phyloP scores from a whole-genome alignment of 768 basidiomycete genomes.

The Rhizopogon sp. region DNA sequence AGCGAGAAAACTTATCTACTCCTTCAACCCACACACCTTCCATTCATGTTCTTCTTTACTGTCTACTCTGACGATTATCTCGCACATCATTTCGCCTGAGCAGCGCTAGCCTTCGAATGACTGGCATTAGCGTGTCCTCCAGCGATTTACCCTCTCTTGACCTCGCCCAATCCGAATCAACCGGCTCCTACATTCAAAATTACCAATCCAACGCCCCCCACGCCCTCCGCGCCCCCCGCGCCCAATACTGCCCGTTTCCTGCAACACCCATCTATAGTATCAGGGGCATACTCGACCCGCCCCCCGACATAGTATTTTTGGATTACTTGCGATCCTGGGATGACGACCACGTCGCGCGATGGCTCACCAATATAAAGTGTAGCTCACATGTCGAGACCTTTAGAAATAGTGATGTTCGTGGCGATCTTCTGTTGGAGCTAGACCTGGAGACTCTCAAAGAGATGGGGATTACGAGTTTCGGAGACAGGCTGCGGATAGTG shows the following conservation, averaged over 20 bases:
- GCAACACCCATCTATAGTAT: slow-evolving; percentile 32
- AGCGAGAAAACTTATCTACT: not conserved
- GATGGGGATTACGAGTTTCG: slow-evolving; percentile 85
- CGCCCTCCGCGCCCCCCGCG: slow-evolving; percentile 9
- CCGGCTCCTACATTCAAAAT: too few species aligned
- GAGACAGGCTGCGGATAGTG: slow-evolving; percentile 84
- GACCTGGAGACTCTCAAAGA: slow-evolving; percentile 86
- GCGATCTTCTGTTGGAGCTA: slow-evolving; percentile 86
- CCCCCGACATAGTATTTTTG: slow-evolving; percentile 47
- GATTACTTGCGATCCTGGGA: slow-evolving; percentile 70
- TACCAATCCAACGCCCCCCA: too few species aligned
- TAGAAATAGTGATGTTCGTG: slow-evolving; percentile 82
- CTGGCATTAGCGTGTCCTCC: not conserved
- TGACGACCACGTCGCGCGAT: slow-evolving; percentile 65
- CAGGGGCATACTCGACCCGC: slow-evolving; percentile 46
- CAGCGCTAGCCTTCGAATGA: not conserved
- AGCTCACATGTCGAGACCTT: slow-evolving; percentile 64
- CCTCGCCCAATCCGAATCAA: not conserved
- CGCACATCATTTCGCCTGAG: not conserved
- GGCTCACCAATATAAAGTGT: slow-evolving; percentile 81
- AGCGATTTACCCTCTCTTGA: not conserved
- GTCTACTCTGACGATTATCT: too few species aligned
- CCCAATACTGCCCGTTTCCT: slow-evolving; percentile 38
- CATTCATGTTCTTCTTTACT: not conserved
- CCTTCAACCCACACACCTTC: not conserved